Percentiles rank a stretch among this genome's conserved stretches.
Conservation (phyloP, 2,329 filamentous ascomycete genomes). For the Boeremia lycopersici region DNA sequence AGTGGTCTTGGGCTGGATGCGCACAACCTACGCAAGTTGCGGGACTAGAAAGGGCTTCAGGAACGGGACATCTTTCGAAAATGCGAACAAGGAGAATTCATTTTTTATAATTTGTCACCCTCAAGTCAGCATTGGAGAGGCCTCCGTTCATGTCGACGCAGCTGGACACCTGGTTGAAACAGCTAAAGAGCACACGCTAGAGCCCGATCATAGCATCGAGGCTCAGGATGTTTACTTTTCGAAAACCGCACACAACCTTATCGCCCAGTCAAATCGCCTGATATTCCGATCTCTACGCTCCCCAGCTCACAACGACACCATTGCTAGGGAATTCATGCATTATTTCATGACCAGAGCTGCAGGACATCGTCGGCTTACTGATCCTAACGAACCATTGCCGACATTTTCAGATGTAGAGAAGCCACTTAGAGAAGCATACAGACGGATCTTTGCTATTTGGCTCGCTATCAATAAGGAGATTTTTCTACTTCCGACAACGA, state of each 20-base stretch:
- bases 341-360: conserved; percentile 48
- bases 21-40: background rate
- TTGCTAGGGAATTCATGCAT: conserved; percentile 54
- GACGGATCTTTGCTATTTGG: background rate
- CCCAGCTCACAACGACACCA: conserved; percentile 56
- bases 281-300: conserved; percentile 7
- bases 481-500: too few relatives aligned
- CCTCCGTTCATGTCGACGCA: background rate
- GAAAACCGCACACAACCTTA: conserved; percentile 24
- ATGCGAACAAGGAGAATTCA: background rate
- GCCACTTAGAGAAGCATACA: background rate
- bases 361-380: background rate
- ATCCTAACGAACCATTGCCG: background rate
- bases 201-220: background rate
- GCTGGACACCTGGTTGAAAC: conserved; percentile 14
- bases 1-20: conserved; percentile 32
- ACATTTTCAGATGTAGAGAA: background rate
- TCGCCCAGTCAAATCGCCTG: conserved; percentile 23
- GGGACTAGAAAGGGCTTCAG: background rate
- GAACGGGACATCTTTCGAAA: background rate
- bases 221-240: conserved; percentile 12
- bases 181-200: background rate
- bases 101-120: conserved; percentile 14
- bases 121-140: conserved; percentile 34
- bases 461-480: conserved; percentile 36